Conservation (phyloP, 1,284 basidiomycete species). For the Ganoderma boninense region DNA sequence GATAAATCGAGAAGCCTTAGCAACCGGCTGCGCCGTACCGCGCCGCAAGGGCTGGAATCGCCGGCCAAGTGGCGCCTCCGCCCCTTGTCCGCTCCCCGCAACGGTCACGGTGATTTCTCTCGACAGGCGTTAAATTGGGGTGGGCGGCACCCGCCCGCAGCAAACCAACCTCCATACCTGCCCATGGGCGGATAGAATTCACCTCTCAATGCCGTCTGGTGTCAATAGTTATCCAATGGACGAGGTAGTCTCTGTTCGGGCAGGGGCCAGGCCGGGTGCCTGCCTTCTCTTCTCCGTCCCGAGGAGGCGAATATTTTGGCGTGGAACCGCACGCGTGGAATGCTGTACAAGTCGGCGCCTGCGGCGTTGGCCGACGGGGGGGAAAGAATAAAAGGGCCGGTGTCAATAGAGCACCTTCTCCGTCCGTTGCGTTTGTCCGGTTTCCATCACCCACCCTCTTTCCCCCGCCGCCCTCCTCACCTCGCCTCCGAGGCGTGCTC, state of each 20-base stretch:
- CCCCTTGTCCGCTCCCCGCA: background rate
- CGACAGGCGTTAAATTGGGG: background rate
- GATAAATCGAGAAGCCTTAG: background rate
- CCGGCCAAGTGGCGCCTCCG: background rate
- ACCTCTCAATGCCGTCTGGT: background rate
- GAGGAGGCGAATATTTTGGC: background rate
- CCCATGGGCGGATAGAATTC: background rate
- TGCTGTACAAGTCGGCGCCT: conserved; percentile 17
- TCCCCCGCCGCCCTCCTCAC: conserved; percentile 27
- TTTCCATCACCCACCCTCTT: conserved; percentile 35
- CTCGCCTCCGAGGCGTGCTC: conserved; percentile 39
- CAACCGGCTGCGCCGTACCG: background rate
- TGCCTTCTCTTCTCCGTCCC: background rate
- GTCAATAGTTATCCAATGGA: background rate
- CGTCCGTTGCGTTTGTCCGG: conserved; percentile 37
- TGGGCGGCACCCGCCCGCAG: background rate
- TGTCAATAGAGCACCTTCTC: conserved; percentile 13
- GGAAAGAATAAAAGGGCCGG: conserved; percentile 25
- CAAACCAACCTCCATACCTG: background rate
- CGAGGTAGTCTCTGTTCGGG: background rate
- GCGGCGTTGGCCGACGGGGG: conserved; percentile 21
- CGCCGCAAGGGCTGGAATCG: background rate
- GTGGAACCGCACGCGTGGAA: background rate
- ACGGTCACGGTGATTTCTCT: background rate
- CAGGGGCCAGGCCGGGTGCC: background rate